Conservation (phyloP, 1,284 basidiomycete species). For the Boletus sp. region DNA sequence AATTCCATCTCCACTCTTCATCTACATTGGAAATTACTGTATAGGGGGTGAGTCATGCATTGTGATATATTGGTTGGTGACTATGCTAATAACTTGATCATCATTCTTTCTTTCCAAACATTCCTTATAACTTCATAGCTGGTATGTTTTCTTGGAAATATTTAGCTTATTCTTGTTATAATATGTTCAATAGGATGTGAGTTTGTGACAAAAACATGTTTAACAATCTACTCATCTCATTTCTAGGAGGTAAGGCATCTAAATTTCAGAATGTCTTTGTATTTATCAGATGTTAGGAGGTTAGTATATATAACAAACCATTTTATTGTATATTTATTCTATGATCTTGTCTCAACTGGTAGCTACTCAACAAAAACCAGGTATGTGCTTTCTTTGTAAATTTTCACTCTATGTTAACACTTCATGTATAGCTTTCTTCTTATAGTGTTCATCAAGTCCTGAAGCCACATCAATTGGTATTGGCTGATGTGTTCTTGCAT, state of each 20-base stretch:
- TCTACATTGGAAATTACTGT: too few relatives aligned
- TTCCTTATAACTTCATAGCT: background rate
- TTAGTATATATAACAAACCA: background rate
- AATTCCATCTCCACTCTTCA: too few relatives aligned
- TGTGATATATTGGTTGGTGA: background rate
- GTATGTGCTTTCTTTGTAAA: too few relatives aligned
- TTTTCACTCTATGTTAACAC: background rate
- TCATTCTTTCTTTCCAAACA: background rate
- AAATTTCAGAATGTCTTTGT: background rate
- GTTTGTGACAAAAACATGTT: background rate
- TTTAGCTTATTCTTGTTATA: too few relatives aligned
- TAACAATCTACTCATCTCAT: background rate
- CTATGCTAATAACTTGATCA: background rate
- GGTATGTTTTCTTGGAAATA: background rate
- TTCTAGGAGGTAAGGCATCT: background rate
- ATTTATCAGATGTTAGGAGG: background rate
- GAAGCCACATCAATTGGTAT: background rate
- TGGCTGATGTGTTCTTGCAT: too few relatives aligned
- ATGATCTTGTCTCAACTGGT: background rate
- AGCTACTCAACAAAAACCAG: background rate
- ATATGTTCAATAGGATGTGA: background rate
- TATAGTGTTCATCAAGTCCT: background rate
- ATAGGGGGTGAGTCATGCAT: background rate
- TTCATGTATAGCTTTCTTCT: background rate
- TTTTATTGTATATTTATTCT: background rate